Conservation (phyloP, 2,329 filamentous ascomycete genomes). For the Fonsecaea pugnacius region DNA sequence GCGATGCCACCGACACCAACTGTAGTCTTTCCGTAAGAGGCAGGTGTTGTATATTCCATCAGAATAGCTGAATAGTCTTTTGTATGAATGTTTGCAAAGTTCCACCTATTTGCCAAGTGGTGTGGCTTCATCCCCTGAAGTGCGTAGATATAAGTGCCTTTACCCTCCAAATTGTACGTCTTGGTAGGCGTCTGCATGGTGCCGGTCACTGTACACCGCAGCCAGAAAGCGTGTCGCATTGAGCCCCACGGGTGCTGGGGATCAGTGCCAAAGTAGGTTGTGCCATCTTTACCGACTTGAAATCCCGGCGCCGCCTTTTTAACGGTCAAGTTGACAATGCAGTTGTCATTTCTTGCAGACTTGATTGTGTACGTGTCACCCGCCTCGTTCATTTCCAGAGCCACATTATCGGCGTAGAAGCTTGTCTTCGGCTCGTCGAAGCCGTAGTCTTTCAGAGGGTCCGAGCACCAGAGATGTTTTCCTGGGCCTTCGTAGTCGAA, state of each 20-base stretch:
- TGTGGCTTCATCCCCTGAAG: slow-evolving; percentile 99
- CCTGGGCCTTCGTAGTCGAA: slow-evolving; percentile 75
- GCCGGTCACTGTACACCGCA: slow-evolving; percentile 78
- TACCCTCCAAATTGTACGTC: slow-evolving; percentile 79
- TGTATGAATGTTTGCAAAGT: slow-evolving; percentile 89
- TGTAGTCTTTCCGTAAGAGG: slow-evolving; percentile 83
- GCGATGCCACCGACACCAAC: slow-evolving; percentile 81
- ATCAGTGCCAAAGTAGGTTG: slow-evolving; percentile 83
- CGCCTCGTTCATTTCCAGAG: slow-evolving; percentile 83
- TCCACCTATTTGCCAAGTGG: slow-evolving; percentile 90
- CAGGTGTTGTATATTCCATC: slow-evolving; percentile 95
- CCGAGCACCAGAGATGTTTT: slow-evolving; percentile 81
- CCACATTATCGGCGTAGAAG: slow-evolving; percentile 85
- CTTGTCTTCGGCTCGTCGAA: slow-evolving; percentile 82
- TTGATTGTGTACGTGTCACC: slow-evolving; percentile 85
- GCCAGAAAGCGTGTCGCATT: slow-evolving; percentile 95
- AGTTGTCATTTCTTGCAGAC: slow-evolving; percentile 78
- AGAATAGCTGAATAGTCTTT: slow-evolving; percentile 83
- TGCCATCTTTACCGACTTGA: slow-evolving; percentile 81
- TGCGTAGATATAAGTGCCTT: slow-evolving; percentile 78
- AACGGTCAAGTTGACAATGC: slow-evolving; percentile 84
- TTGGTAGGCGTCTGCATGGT: slow-evolving; percentile 82
- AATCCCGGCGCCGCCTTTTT: slow-evolving; percentile 78
- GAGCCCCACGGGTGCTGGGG: slow-evolving; percentile 83
- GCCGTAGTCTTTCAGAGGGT: slow-evolving; percentile 74